These are phyloP conservation scores for Themeda triandra DNA, from an alignment of 176 grass and related monocot species.

Conservation along the genomic window DNA sequence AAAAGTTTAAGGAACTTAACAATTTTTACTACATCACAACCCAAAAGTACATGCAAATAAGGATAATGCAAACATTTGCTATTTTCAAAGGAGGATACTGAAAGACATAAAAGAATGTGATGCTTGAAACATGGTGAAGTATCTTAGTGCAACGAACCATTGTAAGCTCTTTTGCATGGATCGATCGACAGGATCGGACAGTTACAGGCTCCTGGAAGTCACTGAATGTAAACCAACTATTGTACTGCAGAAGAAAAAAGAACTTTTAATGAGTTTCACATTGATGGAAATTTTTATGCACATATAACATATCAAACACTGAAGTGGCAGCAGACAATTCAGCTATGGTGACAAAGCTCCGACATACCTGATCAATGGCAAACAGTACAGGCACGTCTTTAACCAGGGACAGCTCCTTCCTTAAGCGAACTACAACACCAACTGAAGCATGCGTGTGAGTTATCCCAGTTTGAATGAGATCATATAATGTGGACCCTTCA, in stretches of 20 bases:
- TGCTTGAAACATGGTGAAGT: slow-evolving; percentile 12
- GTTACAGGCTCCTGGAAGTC: slow-evolving; percentile 85
- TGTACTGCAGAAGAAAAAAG: slow-evolving; percentile 68
- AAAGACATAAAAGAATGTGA: neutral
- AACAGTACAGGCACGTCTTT: slow-evolving; percentile 89
- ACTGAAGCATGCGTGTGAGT: slow-evolving; percentile 71
- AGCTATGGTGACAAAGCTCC: slow-evolving; percentile 3
- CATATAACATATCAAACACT: slow-evolving; percentile 16
- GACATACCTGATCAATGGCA: slow-evolving; percentile 89
- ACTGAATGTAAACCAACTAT: slow-evolving; percentile 98
- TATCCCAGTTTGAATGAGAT: slow-evolving; percentile 99
- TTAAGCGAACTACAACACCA: slow-evolving; percentile 73
- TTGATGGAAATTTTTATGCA: neutral
- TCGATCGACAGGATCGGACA: slow-evolving; percentile 63
- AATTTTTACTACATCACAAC: slow-evolving; percentile 11
- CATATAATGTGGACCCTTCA: slow-evolving; percentile 87
- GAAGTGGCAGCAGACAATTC: neutral
- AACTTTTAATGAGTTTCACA: neutral
- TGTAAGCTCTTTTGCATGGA: slow-evolving; percentile 89
- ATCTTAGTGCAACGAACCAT: slow-evolving; percentile 50
- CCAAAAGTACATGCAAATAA: neutral
- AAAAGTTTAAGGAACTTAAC: neutral
- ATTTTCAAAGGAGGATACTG: slow-evolving; percentile 9
- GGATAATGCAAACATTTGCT: neutral
- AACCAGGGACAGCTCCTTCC: slow-evolving; percentile 79